Percentiles rank a stretch among this genome's conserved stretches.
Evolutionary conservation across 1,284 basidiomycete species (phyloP).

Genomic region (Heterobasidion irregulare): DNA sequence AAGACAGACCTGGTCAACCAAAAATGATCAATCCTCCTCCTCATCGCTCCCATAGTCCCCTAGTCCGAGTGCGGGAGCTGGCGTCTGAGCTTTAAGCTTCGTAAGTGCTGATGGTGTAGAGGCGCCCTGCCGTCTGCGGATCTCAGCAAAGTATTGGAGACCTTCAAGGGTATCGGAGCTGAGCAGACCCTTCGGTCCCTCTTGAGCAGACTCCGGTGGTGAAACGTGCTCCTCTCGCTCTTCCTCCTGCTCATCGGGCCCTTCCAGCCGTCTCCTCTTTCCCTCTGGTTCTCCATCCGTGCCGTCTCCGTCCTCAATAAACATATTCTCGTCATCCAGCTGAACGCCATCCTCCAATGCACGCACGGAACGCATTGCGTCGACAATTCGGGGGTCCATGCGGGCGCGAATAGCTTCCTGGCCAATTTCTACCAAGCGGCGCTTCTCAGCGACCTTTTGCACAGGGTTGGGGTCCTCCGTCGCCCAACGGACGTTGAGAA

Average conservation of each 20-base stretch:
- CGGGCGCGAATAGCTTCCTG: constrained; percentile 77
- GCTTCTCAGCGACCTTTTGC: constrained; percentile 78
- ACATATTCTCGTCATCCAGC: constrained; percentile 28
- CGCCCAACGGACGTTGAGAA: constrained; percentile 96
- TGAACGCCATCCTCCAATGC: constrained; percentile 78
- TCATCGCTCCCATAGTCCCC: constrained; percentile 74
- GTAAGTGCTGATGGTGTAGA: constrained; percentile 18
- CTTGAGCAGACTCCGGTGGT: constrained; percentile 16
- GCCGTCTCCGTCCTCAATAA: constrained; percentile 22
- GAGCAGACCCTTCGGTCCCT: constrained; percentile 48
- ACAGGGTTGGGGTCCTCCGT: constrained; percentile 94
- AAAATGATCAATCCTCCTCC: constrained; percentile 24
- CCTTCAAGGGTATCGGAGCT: constrained; percentile 79
- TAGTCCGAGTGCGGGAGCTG: constrained; percentile 41
- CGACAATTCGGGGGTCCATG: constrained; percentile 79
- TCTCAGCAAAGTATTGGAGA: constrained; percentile 79
- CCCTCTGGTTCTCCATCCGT: constrained; percentile 15
- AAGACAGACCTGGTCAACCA: too few species aligned
- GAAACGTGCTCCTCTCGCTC: constrained; percentile 16
- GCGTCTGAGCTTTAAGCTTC: constrained; percentile 20
- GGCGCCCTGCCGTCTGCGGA: constrained; percentile 50
- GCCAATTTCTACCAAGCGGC: constrained; percentile 73
- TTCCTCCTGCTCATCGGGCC: constrained; percentile 21
- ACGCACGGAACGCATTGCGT: constrained; percentile 76
- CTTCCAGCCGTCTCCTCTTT: constrained; percentile 20